phyloP scores from a whole-genome alignment of 2,329 filamentous ascomycete genomes.

The Trichoderma atroviride region DNA sequence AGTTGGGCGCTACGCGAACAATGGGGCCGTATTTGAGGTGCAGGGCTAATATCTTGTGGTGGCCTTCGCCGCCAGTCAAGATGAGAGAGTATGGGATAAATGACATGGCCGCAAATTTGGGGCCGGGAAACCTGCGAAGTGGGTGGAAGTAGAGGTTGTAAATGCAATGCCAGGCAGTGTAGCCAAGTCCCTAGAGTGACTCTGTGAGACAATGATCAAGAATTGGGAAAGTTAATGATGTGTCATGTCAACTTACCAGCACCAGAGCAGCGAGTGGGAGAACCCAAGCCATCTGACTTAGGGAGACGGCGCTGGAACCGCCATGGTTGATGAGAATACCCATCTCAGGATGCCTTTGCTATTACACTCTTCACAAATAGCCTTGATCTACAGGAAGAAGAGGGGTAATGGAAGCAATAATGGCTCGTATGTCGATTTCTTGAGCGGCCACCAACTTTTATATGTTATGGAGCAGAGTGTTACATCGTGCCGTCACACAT shows the following conservation, averaged over 20 bases:
- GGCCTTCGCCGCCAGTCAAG: neutral
- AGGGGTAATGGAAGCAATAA: neutral
- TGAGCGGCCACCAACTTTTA: neutral
- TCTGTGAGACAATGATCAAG: neutral
- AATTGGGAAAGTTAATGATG: neutral
- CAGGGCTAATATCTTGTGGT: neutral
- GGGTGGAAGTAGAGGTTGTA: slow-evolving; percentile 26
- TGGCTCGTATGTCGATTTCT: neutral
- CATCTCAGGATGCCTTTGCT: neutral
- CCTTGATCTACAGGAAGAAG: neutral
- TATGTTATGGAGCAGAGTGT: neutral
- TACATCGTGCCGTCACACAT: neutral
- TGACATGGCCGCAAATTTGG: slow-evolving; percentile 7
- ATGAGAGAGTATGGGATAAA: neutral
- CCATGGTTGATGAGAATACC: neutral
- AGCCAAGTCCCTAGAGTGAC: slow-evolving; percentile 21
- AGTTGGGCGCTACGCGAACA: slow-evolving; percentile 20
- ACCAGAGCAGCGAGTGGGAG: neutral
- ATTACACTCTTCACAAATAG: neutral
- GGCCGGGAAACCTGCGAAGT: slow-evolving; percentile 22
- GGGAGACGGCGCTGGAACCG: neutral
- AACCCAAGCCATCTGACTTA: neutral
- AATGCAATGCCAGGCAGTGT: slow-evolving; percentile 2
- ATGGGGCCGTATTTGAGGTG: slow-evolving; percentile 24
- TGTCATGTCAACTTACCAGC: neutral